These are phyloP conservation scores for Microbotryum silenes-acaulis DNA, from an alignment of 1,284 basidiomycete genomes.

Conservation along the genomic window DNA sequence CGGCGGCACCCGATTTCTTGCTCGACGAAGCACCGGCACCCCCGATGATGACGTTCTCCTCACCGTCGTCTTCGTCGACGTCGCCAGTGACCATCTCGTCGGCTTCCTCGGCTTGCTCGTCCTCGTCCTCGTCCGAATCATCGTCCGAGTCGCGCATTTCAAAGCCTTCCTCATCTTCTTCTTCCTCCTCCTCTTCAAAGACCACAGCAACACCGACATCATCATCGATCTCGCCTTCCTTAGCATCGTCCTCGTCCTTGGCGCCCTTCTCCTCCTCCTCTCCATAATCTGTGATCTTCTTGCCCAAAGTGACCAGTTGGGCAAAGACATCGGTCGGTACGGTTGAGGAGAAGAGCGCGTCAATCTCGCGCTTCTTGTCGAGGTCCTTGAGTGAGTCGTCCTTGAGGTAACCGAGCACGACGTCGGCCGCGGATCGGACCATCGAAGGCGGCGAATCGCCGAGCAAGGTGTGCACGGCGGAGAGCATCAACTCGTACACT, in stretches of 20 bases:
- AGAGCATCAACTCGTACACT: conserved; percentile 87
- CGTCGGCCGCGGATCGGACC: conserved; percentile 87
- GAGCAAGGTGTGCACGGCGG: conserved; percentile 65
- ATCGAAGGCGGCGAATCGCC: conserved; percentile 96
- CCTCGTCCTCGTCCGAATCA: conserved; percentile 49
- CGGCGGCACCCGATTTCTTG: conserved; percentile 48
- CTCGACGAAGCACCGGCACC: conserved; percentile 52
- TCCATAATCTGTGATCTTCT: conserved; percentile 95
- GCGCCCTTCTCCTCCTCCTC: conserved; percentile 62
- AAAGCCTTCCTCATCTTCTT: conserved; percentile 54
- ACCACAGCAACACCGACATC: conserved; percentile 83
- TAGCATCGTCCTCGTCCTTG: conserved; percentile 68
- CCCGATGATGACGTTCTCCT: conserved; percentile 53
- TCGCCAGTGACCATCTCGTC: conserved; percentile 42
- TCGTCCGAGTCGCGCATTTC: conserved; percentile 50
- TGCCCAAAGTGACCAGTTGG: conserved; percentile 76
- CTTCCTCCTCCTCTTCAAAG: conserved; percentile 92
- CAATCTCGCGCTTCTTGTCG: conserved; percentile 93
- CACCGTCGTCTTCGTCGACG: conserved; percentile 52
- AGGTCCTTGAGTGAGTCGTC: conserved; percentile 87
- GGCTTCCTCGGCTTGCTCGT: conserved; percentile 39
- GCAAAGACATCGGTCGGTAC: conserved; percentile 71
- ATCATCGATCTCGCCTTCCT: conserved; percentile 58
- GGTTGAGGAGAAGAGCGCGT: conserved; percentile 61
- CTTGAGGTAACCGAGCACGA: conserved; percentile 82